Conservation (phyloP, 306 rosid species). For the Malus orientalis region DNA sequence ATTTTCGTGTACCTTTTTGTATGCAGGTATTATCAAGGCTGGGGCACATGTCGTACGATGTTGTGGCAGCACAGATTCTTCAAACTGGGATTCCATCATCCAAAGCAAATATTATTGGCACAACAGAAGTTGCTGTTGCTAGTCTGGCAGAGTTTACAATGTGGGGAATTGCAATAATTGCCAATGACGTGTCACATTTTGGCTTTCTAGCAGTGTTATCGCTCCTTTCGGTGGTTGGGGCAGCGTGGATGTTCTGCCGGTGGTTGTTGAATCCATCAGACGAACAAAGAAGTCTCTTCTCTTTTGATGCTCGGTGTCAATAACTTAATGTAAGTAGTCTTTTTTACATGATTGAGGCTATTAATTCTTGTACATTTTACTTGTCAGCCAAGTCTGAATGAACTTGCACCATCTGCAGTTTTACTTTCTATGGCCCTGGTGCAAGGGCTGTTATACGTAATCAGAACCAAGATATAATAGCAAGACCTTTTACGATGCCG, state of each 20-base stretch:
- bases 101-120: slow-evolving; percentile 85
- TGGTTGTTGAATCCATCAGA: slow-evolving; percentile 91
- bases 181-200: slow-evolving; percentile 73
- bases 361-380: background rate
- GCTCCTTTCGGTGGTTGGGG: slow-evolving; percentile 78
- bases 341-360: background rate
- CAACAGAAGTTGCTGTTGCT: slow-evolving; percentile 90
- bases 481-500: background rate
- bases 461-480: background rate
- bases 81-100: slow-evolving; percentile 94
- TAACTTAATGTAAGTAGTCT: slow-evolving; percentile 31
- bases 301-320: slow-evolving; percentile 52
- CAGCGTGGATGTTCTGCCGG: slow-evolving; percentile 73
- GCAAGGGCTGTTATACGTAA: slow-evolving; percentile 4
- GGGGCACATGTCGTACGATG: slow-evolving; percentile 95
- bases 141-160: slow-evolving; percentile 88
- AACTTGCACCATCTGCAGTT: background rate
- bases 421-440: slow-evolving; percentile 2
- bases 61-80: slow-evolving; percentile 87
- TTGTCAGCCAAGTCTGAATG: background rate
- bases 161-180: slow-evolving; percentile 81
- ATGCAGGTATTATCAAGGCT: slow-evolving; percentile 76
- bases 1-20: background rate
- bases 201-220: slow-evolving; percentile 70
- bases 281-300: slow-evolving; percentile 61